These are phyloP conservation scores for Dothideomycetes sp. DNA, from an alignment of 2,329 filamentous ascomycete genomes.

Conservation along the genomic window DNA sequence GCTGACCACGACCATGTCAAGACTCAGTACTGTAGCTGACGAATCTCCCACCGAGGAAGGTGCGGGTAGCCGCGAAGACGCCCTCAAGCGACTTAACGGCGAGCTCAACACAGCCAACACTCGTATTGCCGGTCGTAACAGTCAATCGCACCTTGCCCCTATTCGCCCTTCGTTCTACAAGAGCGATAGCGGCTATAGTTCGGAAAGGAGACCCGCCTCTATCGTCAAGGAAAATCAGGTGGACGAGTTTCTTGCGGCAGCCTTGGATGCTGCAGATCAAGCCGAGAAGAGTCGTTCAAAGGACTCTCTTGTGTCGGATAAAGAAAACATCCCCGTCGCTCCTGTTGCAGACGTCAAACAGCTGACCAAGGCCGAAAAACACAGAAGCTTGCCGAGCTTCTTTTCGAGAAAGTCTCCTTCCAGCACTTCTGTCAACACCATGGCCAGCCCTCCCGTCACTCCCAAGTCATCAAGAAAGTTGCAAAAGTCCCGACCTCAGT, in stretches of 20 bases:
- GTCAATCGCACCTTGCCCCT: conserved; percentile 1
- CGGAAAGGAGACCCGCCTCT: conserved; percentile 20
- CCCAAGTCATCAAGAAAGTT: conserved; percentile 18
- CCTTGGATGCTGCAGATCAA: conserved; percentile 3
- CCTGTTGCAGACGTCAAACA: background rate
- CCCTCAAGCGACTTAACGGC: conserved; percentile 21
- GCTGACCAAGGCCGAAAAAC: conserved; percentile 4
- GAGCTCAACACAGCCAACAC: background rate
- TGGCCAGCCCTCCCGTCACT: conserved; percentile 4
- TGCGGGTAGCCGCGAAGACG: conserved; percentile 19
- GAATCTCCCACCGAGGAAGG: conserved; percentile 7
- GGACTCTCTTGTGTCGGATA: conserved; percentile 1
- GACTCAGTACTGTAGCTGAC: conserved; percentile 23
- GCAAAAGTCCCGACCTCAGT: conserved; percentile 20
- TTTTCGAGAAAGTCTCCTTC: conserved; percentile 8
- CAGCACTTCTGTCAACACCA: conserved; percentile 7
- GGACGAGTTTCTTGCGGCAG: conserved; percentile 14
- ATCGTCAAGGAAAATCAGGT: conserved; percentile 14
- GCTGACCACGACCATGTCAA: conserved; percentile 17
- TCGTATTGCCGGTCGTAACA: background rate
- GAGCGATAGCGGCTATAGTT: conserved; percentile 28
- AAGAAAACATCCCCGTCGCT: background rate
- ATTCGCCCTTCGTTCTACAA: conserved; percentile 14
- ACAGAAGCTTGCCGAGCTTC: conserved; percentile 11
- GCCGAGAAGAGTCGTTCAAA: conserved; percentile 4